Base-by-base conservation (phyloP, 106 monocot species). In the Apostasia ramifera region DNA sequence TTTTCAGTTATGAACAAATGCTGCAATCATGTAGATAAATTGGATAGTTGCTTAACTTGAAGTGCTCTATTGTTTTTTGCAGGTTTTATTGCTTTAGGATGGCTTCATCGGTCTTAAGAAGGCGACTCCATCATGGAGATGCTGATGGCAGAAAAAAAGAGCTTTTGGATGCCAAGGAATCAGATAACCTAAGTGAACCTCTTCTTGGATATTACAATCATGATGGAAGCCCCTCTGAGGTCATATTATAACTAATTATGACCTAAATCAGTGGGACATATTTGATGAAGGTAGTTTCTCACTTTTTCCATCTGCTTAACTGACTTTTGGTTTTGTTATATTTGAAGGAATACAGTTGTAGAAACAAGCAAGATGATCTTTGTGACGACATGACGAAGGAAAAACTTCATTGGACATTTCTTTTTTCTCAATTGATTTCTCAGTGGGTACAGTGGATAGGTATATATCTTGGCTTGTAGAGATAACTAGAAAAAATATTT, bases 391-490 rank as follows among this genome's bases (percentile, higher is more conserved):
- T 74, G 55, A 80, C 80, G 70, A 84, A 88, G 59, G 83, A 92
- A 65, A 76, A 55, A 3, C 68, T 84, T 42, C 92, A 97, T 49
- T 92, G 97, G 97, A 69, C 89, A 41, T 79, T 63, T 71, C 58
- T 86, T 53, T 97, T 97, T 66, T 78, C 84, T 40, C 79, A 82
- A 60, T 77, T 92, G 69, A 87, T 92, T 77, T 74, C 84, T 51
- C 89, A 97, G 72, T 97, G 92, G 89, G 80, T 85, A 70, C 86
- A 92, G 57, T 92, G 92, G 86, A 58, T 90, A 83, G 97, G 97
- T 97, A 85, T 37, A 71, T 53, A 1, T 78, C 40, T 38, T 44
- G 5, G n/a, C 44, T 40, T 68, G 53, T 37, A 6, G 26, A 26
- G 26, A 26, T 26, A 26, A 26, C 26, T 26, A 26, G 26, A 26